Conservation (phyloP, 306 rosid species). For the Begonia masoniana region DNA sequence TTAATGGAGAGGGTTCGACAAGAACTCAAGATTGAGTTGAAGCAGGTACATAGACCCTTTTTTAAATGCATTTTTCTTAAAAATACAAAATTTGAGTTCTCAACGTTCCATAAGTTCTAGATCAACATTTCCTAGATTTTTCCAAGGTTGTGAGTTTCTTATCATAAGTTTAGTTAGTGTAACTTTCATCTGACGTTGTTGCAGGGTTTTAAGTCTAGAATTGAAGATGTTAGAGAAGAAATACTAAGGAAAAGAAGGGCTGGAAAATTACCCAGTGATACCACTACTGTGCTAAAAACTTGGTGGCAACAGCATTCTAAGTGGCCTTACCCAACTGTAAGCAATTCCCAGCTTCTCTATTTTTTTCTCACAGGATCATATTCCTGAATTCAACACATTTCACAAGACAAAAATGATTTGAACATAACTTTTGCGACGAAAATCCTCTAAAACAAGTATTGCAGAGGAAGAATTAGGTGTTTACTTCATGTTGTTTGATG, state of each 20-base stretch:
- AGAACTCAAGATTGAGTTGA: slow-evolving; percentile 88
- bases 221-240: slow-evolving; percentile 98
- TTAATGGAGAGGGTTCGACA: slow-evolving; percentile 96
- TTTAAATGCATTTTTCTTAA: too few relatives aligned
- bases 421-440: too few relatives aligned
- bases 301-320: slow-evolving; percentile 99
- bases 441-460: too few relatives aligned
- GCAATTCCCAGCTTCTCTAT: slow-evolving; percentile 6
- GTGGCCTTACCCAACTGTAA: slow-evolving; percentile 99
- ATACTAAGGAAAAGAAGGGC: slow-evolving; percentile 94
- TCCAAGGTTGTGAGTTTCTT: too few relatives aligned
- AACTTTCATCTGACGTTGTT: not conserved
- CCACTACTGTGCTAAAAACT: slow-evolving; percentile 79
- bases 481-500: too few relatives aligned
- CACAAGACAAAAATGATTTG: too few relatives aligned
- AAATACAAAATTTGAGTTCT: too few relatives aligned
- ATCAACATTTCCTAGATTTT: too few relatives aligned
- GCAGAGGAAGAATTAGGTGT: too few relatives aligned
- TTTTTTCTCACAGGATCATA: not conserved
- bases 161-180: too few relatives aligned
- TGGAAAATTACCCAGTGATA: slow-evolving; percentile 94
- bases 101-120: too few relatives aligned
- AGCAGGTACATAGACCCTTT: slow-evolving; percentile 49
- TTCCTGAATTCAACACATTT: not conserved
- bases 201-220: slow-evolving; percentile 93